Evolutionary conservation across 768 basidiomycete species (phyloP).

Genomic region (Mycena haematopus): DNA sequence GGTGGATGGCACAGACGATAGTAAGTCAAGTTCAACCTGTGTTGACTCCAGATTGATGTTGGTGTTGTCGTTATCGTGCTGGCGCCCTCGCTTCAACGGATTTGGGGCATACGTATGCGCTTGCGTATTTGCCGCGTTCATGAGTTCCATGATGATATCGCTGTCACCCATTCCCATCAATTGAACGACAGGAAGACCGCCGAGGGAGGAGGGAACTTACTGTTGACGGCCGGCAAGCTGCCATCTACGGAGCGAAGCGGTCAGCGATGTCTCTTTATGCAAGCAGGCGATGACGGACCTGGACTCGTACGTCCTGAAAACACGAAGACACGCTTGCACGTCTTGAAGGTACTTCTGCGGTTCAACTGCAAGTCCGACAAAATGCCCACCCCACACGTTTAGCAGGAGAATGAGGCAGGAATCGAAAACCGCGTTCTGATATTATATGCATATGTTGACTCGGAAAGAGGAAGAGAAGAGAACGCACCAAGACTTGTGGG

Average conservation of each 20-base stretch:
- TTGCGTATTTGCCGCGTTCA: slow-evolving; percentile 22
- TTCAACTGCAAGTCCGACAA: slow-evolving; percentile 15
- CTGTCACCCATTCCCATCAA: background rate
- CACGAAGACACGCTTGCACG: slow-evolving; percentile 19
- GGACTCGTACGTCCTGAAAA: slow-evolving; percentile 22
- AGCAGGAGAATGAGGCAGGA: slow-evolving; percentile 13
- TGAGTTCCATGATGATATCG: slow-evolving; percentile 29
- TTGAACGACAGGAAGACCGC: background rate
- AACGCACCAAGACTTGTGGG: slow-evolving; percentile 22
- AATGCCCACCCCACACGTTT: slow-evolving; percentile 22
- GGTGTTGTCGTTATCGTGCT: background rate
- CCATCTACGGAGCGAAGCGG: background rate
- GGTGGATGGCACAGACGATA: background rate
- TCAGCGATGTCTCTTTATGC: background rate
- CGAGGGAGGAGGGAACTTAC: too few species aligned
- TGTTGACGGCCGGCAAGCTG: slow-evolving; percentile 28
- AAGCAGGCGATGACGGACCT: slow-evolving; percentile 17
- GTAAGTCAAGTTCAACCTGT: too few species aligned
- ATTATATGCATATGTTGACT: background rate
- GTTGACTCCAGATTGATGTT: background rate
- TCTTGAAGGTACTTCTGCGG: slow-evolving; percentile 26
- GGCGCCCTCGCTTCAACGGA: slow-evolving; percentile 15
- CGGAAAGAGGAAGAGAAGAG: background rate
- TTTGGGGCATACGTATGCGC: slow-evolving; percentile 3
- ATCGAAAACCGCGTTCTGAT: slow-evolving; percentile 19